These are phyloP conservation scores for Elaeis oleifera DNA, from an alignment of 202 grass and related monocot genomes.

Conservation along the genomic window DNA sequence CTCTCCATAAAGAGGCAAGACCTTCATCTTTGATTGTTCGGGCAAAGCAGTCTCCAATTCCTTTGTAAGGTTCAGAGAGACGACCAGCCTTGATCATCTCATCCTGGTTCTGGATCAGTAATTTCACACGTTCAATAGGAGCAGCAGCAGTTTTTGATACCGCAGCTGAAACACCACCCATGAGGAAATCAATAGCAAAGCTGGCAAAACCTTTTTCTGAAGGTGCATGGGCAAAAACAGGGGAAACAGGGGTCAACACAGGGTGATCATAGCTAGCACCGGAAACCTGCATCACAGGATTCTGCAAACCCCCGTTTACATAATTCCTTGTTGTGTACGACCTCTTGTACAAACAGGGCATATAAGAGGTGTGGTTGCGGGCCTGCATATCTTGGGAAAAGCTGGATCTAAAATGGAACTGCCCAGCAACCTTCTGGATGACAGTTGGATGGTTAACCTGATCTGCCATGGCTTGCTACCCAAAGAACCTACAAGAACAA, in stretches of 20 bases:
- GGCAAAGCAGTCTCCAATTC: conserved; percentile 72
- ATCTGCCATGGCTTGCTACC: conserved; percentile 53
- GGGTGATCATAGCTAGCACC: conserved; percentile 25
- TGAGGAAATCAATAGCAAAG: conserved; percentile 78
- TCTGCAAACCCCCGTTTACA: conserved; percentile 33
- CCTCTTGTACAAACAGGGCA: conserved; percentile 33
- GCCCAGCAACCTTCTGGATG: conserved; percentile 51
- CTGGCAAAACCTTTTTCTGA: conserved; percentile 50
- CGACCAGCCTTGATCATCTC: conserved; percentile 93
- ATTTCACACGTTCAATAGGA: conserved; percentile 89
- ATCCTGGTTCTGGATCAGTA: conserved; percentile 96
- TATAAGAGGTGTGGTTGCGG: conserved; percentile 38
- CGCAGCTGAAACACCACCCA: conserved; percentile 90
- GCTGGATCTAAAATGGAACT: conserved; percentile 54
- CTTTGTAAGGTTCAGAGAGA: conserved; percentile 90
- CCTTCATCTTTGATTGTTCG: conserved; percentile 87
- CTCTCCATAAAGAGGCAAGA: conserved; percentile 63
- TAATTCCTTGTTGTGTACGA: conserved; percentile 31
- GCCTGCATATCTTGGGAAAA: conserved; percentile 43
- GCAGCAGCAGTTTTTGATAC: conserved; percentile 95
- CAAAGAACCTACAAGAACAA: background rate
- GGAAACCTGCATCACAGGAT: conserved; percentile 20
- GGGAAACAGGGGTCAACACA: conserved; percentile 29
- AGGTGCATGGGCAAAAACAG: conserved; percentile 58
- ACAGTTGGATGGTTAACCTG: conserved; percentile 53